These are phyloP conservation scores for Candida sp. DNA, from an alignment of 1,139 yeast genomes.

Conservation along the genomic window DNA sequence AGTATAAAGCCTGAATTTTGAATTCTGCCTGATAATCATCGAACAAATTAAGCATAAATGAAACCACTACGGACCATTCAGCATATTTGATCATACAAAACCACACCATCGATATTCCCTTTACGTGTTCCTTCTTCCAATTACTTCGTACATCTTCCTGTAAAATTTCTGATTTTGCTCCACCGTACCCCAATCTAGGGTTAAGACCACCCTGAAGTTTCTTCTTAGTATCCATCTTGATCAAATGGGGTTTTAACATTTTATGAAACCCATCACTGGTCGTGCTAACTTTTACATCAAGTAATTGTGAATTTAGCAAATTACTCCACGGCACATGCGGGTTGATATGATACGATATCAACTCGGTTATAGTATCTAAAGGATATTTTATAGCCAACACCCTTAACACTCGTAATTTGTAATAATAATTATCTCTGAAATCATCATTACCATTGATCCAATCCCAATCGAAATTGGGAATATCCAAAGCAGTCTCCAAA, in stretches of 20 bases:
- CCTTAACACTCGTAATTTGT: slow-evolving; percentile 5
- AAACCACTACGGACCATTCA: slow-evolving; percentile 45
- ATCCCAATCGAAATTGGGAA: slow-evolving; percentile 6
- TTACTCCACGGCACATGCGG: slow-evolving; percentile 31
- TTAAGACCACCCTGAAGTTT: slow-evolving; percentile 18
- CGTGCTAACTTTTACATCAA: slow-evolving; percentile 3
- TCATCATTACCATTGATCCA: slow-evolving; percentile 5
- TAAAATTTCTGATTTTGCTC: slow-evolving; percentile 14
- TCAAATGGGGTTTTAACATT: slow-evolving; percentile 4
- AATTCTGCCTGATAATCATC: slow-evolving; percentile 47
- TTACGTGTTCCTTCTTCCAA: slow-evolving; percentile 30
- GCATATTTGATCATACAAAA: slow-evolving; percentile 19
- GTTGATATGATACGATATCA: slow-evolving; percentile 19
- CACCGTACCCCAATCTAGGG: slow-evolving; percentile 26
- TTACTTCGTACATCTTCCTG: slow-evolving; percentile 19
- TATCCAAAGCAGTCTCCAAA: slow-evolving; percentile 3
- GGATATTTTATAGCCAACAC: slow-evolving; percentile 1
- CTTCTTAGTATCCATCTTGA: neutral
- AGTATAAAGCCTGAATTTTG: slow-evolving; percentile 41
- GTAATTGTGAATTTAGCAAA: slow-evolving; percentile 12
- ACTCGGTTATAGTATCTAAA: neutral
- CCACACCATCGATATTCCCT: slow-evolving; percentile 26
- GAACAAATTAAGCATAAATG: slow-evolving; percentile 46
- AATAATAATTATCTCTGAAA: slow-evolving; percentile 3
- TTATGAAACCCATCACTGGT: neutral